A percentile compares a stretch with the other conserved stretches of the same genome.
phyloP scores from a whole-genome alignment of 2,329 filamentous ascomycete genomes.

The Aspergillus nomiae region DNA sequence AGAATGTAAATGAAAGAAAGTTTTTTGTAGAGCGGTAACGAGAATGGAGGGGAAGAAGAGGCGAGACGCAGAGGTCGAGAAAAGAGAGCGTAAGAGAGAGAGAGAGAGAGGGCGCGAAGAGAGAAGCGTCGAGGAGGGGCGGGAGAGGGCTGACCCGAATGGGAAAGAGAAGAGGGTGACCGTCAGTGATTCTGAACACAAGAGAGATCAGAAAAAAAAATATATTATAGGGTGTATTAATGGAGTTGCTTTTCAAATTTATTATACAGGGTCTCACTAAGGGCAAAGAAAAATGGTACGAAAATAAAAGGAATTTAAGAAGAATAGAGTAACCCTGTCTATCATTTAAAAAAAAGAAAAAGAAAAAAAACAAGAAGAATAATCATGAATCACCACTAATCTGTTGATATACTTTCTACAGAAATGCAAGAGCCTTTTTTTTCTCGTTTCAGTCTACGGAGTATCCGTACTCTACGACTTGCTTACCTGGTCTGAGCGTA shows the following conservation, averaged over 20 bases:
- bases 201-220: neutral
- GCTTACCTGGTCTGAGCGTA: neutral
- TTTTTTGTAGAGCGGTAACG: constrained; percentile 7
- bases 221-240: constrained; percentile 1
- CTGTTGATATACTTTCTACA: neutral
- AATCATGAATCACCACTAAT: neutral
- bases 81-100: constrained; percentile 14
- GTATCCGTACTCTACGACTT: neutral
- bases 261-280: neutral
- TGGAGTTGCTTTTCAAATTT: neutral
- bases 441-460: neutral
- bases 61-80: constrained; percentile 19
- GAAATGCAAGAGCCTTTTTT: neutral
- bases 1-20: constrained; percentile 11
- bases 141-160: constrained; percentile 26
- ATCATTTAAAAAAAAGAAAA: neutral
- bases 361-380: neutral
- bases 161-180: neutral
- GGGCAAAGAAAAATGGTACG: neutral
- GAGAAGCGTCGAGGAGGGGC: constrained; percentile 20
- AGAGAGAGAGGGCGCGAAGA: constrained; percentile 20
- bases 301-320: neutral
- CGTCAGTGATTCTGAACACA: constrained; percentile 2
- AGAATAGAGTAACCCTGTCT: neutral
- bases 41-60: constrained; percentile 20